These are phyloP conservation scores for Potentilla sterilis DNA, from an alignment of 306 rosid genomes.

Conservation along the genomic window DNA sequence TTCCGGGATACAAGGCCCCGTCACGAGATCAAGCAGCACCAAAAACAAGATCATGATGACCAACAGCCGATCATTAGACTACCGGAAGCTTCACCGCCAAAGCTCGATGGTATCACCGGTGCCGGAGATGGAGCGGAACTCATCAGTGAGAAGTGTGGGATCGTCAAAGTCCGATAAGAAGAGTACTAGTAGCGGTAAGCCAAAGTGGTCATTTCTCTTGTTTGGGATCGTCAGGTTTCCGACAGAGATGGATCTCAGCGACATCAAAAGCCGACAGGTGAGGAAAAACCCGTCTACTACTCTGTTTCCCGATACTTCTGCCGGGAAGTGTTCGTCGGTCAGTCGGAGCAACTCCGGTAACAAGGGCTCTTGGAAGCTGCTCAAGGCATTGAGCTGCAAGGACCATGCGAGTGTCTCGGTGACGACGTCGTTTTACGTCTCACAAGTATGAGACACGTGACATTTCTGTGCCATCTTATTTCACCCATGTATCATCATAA, in stretches of 20 bases:
- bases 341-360: slow-evolving; percentile 49
- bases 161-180: slow-evolving; percentile 2
- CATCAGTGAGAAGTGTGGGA: slow-evolving; percentile 27
- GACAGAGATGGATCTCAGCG: slow-evolving; percentile 72
- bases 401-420: slow-evolving; percentile 62
- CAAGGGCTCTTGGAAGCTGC: slow-evolving; percentile 70
- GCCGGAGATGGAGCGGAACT: slow-evolving; percentile 42
- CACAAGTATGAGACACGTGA: slow-evolving; percentile 37
- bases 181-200: slow-evolving; percentile 14
- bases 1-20: slow-evolving; percentile 32
- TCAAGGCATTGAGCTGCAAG: slow-evolving; percentile 78
- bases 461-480: neutral
- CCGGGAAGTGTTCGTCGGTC: slow-evolving; percentile 25
- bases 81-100: slow-evolving; percentile 33
- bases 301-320: slow-evolving; percentile 28
- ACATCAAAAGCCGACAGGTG: slow-evolving; percentile 65
- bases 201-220: slow-evolving; percentile 67
- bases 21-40: slow-evolving; percentile 51
- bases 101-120: slow-evolving; percentile 21
- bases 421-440: slow-evolving; percentile 52
- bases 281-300: slow-evolving; percentile 43
- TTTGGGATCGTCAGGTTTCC: slow-evolving; percentile 69
- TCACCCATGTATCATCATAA: neutral
- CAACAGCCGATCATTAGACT: slow-evolving; percentile 57
- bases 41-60: slow-evolving; percentile 41